Evolutionary conservation across 176 grass and related monocot species (phyloP).

Genomic region (Phragmites australis): DNA sequence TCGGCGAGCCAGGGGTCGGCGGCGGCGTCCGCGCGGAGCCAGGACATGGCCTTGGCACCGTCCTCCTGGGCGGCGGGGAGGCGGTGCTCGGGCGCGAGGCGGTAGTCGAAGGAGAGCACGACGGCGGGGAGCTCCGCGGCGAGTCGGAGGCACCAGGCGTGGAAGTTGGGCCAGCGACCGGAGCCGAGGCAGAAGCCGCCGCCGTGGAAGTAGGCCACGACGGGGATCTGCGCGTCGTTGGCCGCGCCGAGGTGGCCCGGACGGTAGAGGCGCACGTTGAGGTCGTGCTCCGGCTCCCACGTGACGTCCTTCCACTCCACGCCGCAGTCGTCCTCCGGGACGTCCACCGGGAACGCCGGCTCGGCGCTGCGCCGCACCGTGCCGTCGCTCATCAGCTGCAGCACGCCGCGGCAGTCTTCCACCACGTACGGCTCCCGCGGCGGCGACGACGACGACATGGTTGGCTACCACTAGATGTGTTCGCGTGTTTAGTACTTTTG

Average conservation of each 20-base stretch:
- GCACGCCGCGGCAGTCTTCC: slow-evolving; percentile 37
- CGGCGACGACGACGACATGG: background rate
- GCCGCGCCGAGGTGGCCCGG: background rate
- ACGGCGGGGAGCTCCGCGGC: slow-evolving; percentile 24
- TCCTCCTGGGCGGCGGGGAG: too few relatives aligned
- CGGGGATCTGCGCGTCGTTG: slow-evolving; percentile 30
- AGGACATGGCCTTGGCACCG: too few relatives aligned
- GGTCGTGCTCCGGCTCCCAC: slow-evolving; percentile 14
- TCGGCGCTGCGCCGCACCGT: slow-evolving; percentile 37
- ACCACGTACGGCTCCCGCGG: slow-evolving; percentile 29
- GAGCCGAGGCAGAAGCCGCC: slow-evolving; percentile 54
- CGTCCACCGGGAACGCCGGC: background rate
- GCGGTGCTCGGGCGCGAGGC: slow-evolving; percentile 61
- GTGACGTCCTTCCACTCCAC: slow-evolving; percentile 53
- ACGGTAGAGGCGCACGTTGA: slow-evolving; percentile 38
- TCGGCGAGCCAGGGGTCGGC: too few relatives aligned
- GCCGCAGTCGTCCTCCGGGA: background rate
- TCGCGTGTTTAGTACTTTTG: too few relatives aligned
- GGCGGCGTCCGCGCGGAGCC: too few relatives aligned
- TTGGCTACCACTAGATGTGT: background rate
- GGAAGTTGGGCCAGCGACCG: slow-evolving; percentile 32
- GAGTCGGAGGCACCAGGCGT: slow-evolving; percentile 49
- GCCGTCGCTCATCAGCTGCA: slow-evolving; percentile 50
- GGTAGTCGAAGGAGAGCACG: slow-evolving; percentile 59
- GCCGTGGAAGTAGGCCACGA: slow-evolving; percentile 58